Conservation (phyloP, 1,139 yeast genomes). For the Candida pseudoviswanathii region DNA sequence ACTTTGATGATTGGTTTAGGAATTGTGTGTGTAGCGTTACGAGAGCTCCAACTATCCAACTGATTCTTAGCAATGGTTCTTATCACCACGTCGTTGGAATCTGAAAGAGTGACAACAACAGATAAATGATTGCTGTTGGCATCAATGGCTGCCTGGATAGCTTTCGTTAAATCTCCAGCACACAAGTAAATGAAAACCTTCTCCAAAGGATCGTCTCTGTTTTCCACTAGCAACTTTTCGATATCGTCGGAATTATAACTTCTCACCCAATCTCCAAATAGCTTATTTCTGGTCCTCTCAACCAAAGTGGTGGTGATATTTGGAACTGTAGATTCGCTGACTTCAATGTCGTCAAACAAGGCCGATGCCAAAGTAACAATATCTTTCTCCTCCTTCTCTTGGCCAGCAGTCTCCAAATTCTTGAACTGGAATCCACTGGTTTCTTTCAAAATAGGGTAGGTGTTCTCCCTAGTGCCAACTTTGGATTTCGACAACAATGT, state of each 20-base stretch:
- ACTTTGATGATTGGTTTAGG: conserved; percentile 59
- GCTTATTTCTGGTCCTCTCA: conserved; percentile 18
- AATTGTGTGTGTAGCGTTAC: conserved; percentile 41
- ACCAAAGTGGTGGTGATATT: conserved; percentile 5
- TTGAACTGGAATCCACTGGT: conserved; percentile 18
- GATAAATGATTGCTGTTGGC: conserved; percentile 70
- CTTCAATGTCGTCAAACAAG: conserved; percentile 22
- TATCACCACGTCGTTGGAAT: conserved; percentile 64
- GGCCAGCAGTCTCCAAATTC: conserved; percentile 9
- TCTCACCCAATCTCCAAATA: conserved; percentile 45
- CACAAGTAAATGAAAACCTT: conserved; percentile 54
- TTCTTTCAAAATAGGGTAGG: conserved; percentile 27
- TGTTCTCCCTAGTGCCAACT: conserved; percentile 25
- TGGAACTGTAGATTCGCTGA: conserved; percentile 1
- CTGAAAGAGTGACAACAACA: conserved; percentile 67
- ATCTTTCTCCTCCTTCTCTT: conserved; percentile 12
- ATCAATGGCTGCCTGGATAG: conserved; percentile 60
- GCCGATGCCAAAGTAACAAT: conserved; percentile 18
- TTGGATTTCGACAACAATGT: conserved; percentile 23
- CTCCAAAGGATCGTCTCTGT: conserved; percentile 43
- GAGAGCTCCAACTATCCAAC: conserved; percentile 62
- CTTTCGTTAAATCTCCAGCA: conserved; percentile 60
- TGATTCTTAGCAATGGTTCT: conserved; percentile 60
- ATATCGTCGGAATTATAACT: conserved; percentile 23
- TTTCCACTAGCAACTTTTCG: conserved; percentile 18